These are phyloP conservation scores for Cytospora mali DNA, from an alignment of 2,329 filamentous ascomycete genomes.

Conservation along the genomic window DNA sequence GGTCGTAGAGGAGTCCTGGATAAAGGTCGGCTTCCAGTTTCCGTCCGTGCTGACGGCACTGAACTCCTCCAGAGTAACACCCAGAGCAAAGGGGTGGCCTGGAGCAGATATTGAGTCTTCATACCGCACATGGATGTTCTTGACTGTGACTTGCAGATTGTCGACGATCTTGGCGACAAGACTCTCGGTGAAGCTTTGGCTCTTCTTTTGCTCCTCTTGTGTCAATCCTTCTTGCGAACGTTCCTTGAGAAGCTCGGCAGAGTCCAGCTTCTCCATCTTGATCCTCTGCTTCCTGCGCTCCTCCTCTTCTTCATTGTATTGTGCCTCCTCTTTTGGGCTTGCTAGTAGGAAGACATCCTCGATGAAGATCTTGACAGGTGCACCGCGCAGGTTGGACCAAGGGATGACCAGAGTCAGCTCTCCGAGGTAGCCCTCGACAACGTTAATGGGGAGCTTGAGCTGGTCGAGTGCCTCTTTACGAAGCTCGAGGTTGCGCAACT, in stretches of 20 bases:
- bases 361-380: conserved; percentile 92
- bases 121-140: conserved; percentile 98
- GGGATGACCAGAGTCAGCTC: conserved; percentile 91
- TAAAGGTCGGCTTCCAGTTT: conserved; percentile 94
- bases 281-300: conserved; percentile 82
- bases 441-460: conserved; percentile 93
- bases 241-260: conserved; percentile 91
- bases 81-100: conserved; percentile 91
- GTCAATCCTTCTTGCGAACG: conserved; percentile 90
- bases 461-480: conserved; percentile 95
- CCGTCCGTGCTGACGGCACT: conserved; percentile 95
- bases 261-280: conserved; percentile 99
- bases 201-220: conserved; percentile 94
- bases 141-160: conserved; percentile 95
- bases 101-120: conserved; percentile 96
- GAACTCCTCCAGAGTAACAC: conserved; percentile 91
- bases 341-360: conserved; percentile 96
- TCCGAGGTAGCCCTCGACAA: conserved; percentile 91
- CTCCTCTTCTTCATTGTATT: conserved; percentile 92
- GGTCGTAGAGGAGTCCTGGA: conserved; percentile 78
- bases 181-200: conserved; percentile 95
- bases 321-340: conserved; percentile 91
- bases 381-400: conserved; percentile 94
- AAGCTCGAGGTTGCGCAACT: conserved; percentile 88
- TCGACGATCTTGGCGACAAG: conserved; percentile 96